These are phyloP conservation scores for Turritis glabra DNA, from an alignment of 345 rosid genomes.

Conservation along the genomic window DNA sequence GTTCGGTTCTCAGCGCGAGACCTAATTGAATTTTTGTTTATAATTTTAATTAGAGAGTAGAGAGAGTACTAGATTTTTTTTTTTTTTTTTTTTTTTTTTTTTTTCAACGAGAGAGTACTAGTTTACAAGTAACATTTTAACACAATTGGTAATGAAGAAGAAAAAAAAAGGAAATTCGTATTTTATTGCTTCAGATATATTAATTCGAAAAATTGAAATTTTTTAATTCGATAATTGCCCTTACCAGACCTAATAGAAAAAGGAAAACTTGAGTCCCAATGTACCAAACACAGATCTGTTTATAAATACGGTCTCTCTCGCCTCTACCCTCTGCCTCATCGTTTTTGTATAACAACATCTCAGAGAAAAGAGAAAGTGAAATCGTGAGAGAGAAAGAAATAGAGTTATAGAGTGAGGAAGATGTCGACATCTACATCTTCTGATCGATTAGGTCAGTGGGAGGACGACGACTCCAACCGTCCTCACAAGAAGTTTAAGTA, in stretches of 20 bases:
- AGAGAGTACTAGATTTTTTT: too few species aligned
- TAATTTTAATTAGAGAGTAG: too few species aligned
- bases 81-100: too few species aligned
- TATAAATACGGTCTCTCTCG: not conserved
- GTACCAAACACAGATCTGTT: not conserved
- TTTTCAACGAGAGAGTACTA: too few species aligned
- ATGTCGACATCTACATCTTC: not conserved
- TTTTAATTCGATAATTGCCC: too few species aligned
- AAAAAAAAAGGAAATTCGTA: too few species aligned
- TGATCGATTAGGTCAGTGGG: not conserved
- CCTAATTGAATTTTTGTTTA: too few species aligned
- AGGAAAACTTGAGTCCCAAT: constrained; percentile 10
- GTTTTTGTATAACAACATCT: not conserved
- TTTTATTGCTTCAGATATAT: not conserved
- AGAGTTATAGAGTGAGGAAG: not conserved
- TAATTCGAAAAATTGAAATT: too few species aligned
- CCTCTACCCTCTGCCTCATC: not conserved
- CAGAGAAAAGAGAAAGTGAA: not conserved
- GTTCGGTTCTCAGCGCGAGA: too few species aligned
- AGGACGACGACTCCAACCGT: constrained; percentile 11
- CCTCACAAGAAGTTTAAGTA: constrained; percentile 1
- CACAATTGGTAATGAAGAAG: too few species aligned
- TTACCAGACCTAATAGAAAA: not conserved
- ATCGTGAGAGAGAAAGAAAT: too few species aligned
- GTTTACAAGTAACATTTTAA: too few species aligned